A percentile compares a stretch with the other conserved stretches of the same genome.
Conservation (phyloP, 441 rosid genomes). For the Populus hybrid region DNA sequence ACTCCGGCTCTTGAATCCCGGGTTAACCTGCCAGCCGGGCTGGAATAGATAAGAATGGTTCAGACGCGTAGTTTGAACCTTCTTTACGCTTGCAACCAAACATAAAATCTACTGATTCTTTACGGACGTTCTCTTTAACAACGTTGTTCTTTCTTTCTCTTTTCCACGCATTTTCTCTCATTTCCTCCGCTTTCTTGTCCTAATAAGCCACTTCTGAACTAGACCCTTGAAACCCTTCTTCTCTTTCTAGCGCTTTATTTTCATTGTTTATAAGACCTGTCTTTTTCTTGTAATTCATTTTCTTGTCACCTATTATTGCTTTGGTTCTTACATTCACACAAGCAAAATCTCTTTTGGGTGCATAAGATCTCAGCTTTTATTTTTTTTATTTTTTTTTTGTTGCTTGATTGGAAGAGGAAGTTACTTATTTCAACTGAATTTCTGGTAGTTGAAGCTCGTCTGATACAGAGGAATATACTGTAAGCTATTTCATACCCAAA, state of each 20-base stretch:
- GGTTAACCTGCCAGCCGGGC: no score
- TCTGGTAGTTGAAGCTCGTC: constrained; percentile 9
- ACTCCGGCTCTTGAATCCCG: no score
- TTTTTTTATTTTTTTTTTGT: not conserved
- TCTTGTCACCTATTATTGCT: not conserved
- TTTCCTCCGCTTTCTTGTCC: not conserved
- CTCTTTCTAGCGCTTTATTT: not conserved
- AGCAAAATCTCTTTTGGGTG: not conserved
- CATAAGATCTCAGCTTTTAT: not conserved
- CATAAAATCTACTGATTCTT: not conserved
- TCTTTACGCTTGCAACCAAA: not conserved
- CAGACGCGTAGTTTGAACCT: not conserved
- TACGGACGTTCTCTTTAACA: not conserved
- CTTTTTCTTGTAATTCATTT: not conserved
- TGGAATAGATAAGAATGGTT: no score
- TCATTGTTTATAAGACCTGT: not conserved
- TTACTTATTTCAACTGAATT: constrained; percentile 1
- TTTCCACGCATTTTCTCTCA: not conserved
- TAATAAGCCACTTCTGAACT: not conserved
- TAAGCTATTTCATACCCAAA: constrained; percentile 4
- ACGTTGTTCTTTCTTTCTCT: not conserved
- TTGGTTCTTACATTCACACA: not conserved
- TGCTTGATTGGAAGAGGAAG: not conserved
- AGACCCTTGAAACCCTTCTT: not conserved
- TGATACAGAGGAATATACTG: not conserved